These are phyloP conservation scores for Teunomyces lycoperdinae DNA, from an alignment of 805 yeast genomes.

Conservation along the genomic window DNA sequence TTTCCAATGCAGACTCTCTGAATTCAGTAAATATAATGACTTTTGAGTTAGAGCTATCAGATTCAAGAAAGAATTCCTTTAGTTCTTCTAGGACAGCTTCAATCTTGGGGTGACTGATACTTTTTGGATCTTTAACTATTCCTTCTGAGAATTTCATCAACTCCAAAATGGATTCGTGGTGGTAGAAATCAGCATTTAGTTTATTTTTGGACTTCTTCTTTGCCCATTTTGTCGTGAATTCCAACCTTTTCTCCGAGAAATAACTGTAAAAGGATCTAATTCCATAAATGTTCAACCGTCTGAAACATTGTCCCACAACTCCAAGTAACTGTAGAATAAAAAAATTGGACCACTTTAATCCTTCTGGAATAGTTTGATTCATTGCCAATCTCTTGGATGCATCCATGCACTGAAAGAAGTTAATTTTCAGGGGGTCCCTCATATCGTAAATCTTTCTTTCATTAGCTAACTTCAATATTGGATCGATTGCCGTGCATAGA, in stretches of 20 bases:
- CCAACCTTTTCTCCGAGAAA: slow-evolving; percentile 55
- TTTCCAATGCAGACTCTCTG: slow-evolving; percentile 87
- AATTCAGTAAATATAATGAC: slow-evolving; percentile 86
- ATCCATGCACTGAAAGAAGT: slow-evolving; percentile 69
- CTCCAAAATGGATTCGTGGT: slow-evolving; percentile 44
- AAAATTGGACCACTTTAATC: slow-evolving; percentile 69
- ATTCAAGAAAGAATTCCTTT: slow-evolving; percentile 48
- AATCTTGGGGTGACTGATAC: slow-evolving; percentile 71
- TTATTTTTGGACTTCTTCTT: slow-evolving; percentile 61
- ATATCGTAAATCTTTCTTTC: slow-evolving; percentile 60
- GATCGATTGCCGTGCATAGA: slow-evolving; percentile 62
- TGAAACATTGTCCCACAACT: slow-evolving; percentile 68
- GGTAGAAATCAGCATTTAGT: slow-evolving; percentile 59
- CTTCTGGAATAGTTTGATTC: slow-evolving; percentile 59
- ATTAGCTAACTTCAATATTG: slow-evolving; percentile 62
- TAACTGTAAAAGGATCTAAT: slow-evolving; percentile 70
- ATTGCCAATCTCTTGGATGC: slow-evolving; percentile 56
- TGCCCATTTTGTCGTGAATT: slow-evolving; percentile 56
- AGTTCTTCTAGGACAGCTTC: slow-evolving; percentile 58
- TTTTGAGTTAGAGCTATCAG: slow-evolving; percentile 48
- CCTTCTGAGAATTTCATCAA: slow-evolving; percentile 46
- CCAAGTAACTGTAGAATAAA: slow-evolving; percentile 61
- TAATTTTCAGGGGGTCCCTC: slow-evolving; percentile 63
- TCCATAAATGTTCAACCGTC: slow-evolving; percentile 78
- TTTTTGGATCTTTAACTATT: slow-evolving; percentile 34